Evolutionary conservation across 306 rosid species (phyloP).

Genomic region (Delonix regia): DNA sequence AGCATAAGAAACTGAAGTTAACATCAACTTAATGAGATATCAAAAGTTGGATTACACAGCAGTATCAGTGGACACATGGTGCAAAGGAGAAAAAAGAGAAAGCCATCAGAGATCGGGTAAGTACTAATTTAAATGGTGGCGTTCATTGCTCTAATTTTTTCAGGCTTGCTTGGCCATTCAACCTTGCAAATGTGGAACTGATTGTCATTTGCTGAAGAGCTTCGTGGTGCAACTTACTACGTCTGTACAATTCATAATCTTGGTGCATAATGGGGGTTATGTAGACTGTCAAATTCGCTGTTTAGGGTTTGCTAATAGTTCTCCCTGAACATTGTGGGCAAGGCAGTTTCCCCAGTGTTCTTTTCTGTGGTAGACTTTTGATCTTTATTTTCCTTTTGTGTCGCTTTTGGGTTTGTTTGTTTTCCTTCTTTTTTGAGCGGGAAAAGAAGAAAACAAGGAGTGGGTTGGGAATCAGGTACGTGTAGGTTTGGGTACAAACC

Average conservation of each 20-base stretch:
- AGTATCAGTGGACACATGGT: not conserved
- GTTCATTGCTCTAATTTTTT: slow-evolving; percentile 59
- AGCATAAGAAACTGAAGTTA: slow-evolving; percentile 35
- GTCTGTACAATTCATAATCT: slow-evolving; percentile 15
- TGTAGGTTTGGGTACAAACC: not conserved
- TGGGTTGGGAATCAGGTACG: not conserved
- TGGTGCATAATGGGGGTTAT: not conserved
- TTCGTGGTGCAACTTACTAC: not conserved
- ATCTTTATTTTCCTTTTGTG: not conserved
- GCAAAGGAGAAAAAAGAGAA: slow-evolving; percentile 38
- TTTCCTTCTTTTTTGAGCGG: not conserved
- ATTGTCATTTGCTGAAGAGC: slow-evolving; percentile 2
- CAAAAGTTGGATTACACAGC: not conserved
- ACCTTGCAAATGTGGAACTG: not conserved
- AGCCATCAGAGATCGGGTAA: slow-evolving; percentile 77
- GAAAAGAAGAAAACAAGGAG: not conserved
- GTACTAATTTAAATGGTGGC: slow-evolving; percentile 77
- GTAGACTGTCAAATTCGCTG: not conserved
- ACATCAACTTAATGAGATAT: slow-evolving; percentile 55
- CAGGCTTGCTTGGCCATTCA: slow-evolving; percentile 50
- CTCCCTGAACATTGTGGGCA: not conserved
- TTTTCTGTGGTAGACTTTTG: not conserved
- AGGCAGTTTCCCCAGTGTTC: not conserved
- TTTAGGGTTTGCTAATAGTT: not conserved
- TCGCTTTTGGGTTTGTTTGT: not conserved